Base-by-base conservation (phyloP, 495 filamentous ascomycete species). In the Niebla homalea region DNA sequence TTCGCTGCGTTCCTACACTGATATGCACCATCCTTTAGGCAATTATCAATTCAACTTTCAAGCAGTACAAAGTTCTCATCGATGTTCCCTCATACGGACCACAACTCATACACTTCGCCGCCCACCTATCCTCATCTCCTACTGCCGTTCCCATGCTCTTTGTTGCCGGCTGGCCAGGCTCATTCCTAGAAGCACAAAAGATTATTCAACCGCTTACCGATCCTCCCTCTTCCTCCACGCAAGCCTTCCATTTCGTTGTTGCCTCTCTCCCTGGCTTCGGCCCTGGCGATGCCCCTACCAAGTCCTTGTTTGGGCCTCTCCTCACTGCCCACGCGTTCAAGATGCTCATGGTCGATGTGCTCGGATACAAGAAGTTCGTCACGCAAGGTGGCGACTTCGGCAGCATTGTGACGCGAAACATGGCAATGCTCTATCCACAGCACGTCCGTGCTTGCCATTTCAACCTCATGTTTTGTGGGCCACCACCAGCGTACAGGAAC, bases 81-180 rank as follows among this genome's bases (percentile, higher is more conserved):
- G 46, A 59, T 32, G 38, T 52, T 12, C 56, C 56, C 6, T 36
- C 35, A 22, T 51, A 58, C 29, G 56, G 56, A 20, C 52, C 52
- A 7, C 56, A 58, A 32, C 15, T 42, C 2, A 37, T 56, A 6
- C 53, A 59, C 21, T 59, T 48, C 48, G 48, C 29, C 48, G 50
- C 54, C 37, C 46, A 54, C 20, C 46, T 20, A 1, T 59, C 53
- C 16, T 32, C 42, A 6, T 70, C 52, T 2, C n/a, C 48, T 8
- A 49, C 57, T 32, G 59, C 64, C 14, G 66, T 65, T 12, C 66
- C 65, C 8, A 48, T 67, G 10, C 58, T 69, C 19, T 53, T 69
- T 32, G 40, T 66, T 35, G 62, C 67, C 47, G 62, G 66, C 20
- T 69, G 68, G 66, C 66, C 66, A 2, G 65, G 67, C 12, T 67